These are phyloP conservation scores for Hypoxylon sp. DNA, from an alignment of 2,329 filamentous ascomycete genomes.

Conservation along the genomic window DNA sequence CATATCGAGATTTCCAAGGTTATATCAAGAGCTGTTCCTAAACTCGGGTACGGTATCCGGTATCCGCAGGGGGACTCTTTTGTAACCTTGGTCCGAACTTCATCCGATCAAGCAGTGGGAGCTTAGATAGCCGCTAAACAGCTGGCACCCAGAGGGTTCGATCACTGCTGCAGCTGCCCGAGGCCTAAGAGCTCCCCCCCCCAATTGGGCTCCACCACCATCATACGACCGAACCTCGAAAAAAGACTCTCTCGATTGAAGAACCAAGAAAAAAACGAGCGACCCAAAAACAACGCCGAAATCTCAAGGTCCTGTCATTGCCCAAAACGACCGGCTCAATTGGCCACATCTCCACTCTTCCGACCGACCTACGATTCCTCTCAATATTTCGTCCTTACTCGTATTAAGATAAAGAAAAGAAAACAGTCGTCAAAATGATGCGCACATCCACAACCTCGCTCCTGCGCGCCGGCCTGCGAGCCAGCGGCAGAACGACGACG, in stretches of 20 bases:
- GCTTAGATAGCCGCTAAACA: conserved; percentile 28
- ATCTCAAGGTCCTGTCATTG: conserved; percentile 28
- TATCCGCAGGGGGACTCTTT: too few relatives aligned
- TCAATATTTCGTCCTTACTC: conserved; percentile 24
- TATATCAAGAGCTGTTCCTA: too few relatives aligned
- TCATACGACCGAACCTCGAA: conserved; percentile 44
- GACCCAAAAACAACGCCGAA: conserved; percentile 21
- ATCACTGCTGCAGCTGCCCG: conserved; percentile 19
- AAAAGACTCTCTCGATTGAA: conserved; percentile 54
- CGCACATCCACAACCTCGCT: conserved; percentile 65
- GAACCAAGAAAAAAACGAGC: conserved; percentile 28
- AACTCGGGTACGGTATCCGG: too few relatives aligned
- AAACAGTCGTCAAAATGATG: conserved; percentile 57
- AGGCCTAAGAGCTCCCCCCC: conserved; percentile 37
- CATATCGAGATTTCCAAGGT: too few relatives aligned
- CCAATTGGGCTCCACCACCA: conserved; percentile 41
- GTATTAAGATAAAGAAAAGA: conserved; percentile 16
- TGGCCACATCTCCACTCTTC: conserved; percentile 46
- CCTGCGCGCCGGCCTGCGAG: conserved; percentile 61
- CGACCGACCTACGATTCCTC: conserved; percentile 22
- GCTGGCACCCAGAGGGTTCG: conserved; percentile 17
- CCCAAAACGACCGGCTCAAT: conserved; percentile 40
- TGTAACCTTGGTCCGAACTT: conserved; percentile 42
- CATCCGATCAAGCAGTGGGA: conserved; percentile 18
- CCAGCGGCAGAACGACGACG: conserved; percentile 52